Conservation (phyloP, 305 asterid species). For the Fraxinus ornus region DNA sequence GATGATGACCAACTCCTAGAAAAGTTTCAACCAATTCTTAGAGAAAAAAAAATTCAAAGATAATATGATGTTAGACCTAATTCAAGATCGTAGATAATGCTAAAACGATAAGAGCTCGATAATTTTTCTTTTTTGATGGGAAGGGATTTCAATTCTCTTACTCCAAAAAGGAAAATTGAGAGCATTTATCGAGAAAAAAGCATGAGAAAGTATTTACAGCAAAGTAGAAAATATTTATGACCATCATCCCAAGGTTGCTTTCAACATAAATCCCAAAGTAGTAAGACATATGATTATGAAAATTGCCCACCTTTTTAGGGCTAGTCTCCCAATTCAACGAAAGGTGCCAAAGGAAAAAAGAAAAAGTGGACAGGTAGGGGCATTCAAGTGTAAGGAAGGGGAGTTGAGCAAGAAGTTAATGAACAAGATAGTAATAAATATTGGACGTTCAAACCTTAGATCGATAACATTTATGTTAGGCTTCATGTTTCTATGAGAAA, state of each 20-base stretch:
- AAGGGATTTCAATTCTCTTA: neutral
- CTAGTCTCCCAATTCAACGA: constrained; percentile 17
- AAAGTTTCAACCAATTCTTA: no score
- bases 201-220: neutral
- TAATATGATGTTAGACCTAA: no score
- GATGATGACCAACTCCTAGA: no score
- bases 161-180: neutral
- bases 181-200: neutral
- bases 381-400: constrained; percentile 11
- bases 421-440: constrained; percentile 16
- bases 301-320: constrained; percentile 3
- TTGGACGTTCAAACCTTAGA: constrained; percentile 14
- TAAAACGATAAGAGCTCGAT: no score
- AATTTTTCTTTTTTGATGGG: no score
- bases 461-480: constrained; percentile 19
- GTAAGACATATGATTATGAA: constrained; percentile 13
- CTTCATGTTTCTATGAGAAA: constrained; percentile 19
- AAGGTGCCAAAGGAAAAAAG: neutral
- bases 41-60: no score
- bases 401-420: constrained; percentile 21
- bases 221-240: constrained; percentile 18
- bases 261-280: constrained; percentile 8
- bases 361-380: neutral
- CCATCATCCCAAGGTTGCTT: neutral
- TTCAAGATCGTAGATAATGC: no score